Base-by-base conservation (phyloP, 2,329 filamentous ascomycete genomes). In the Neofusicoccum umdonicola region DNA sequence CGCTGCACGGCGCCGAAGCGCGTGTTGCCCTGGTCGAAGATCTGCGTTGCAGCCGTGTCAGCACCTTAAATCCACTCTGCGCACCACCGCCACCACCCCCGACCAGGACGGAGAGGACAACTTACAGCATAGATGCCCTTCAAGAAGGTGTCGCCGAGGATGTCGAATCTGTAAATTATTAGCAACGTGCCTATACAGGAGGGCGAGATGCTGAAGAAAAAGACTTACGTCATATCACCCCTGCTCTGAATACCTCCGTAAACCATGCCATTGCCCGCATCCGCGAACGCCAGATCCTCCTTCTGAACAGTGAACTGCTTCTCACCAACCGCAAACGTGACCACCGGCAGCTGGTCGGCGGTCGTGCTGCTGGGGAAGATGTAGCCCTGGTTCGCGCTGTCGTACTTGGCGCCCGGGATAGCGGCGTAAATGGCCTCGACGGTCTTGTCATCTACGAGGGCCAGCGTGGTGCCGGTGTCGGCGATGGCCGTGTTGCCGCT, bases 391-490 rank as follows among this genome's bases (percentile, higher is more conserved):
- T 85, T 81, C 2, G 73, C 68, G 12, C 76, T 70, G 67, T 88
- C 31, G 82, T 77, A 79, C 42, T 66, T 80, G 9, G 87, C 81
- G 13, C 87, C 88, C 3, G 85, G 83, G 66, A 92, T 90, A 37
- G 83, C 79, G 58, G 78, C 79, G 74, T 92, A 92, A 67, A 92
- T 81, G 2, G 83, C 83, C 65, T 87, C 77, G 71, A 85, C 88
- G 12, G 85, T 81, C 1, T 76, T 72, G 71, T 92, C 89, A 45
- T 84, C 83, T 52, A 91, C 80, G 37, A 92, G 81, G 1, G 85
- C 85, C 57, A 92, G 82, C 0, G 88, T 89, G 35, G 89, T 91
- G 63, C 88, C 89, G 0, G 89, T 92, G 73, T 92, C 90, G 39
- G 85, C 86, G 68, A 92, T 90, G 52, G 89, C 88, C 1, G 79